Evolutionary conservation across 1,139 yeast genomes (phyloP), one percentile per base, ranked within the genome.

Genomic region (Saccharomyces hybrid): DNA sequence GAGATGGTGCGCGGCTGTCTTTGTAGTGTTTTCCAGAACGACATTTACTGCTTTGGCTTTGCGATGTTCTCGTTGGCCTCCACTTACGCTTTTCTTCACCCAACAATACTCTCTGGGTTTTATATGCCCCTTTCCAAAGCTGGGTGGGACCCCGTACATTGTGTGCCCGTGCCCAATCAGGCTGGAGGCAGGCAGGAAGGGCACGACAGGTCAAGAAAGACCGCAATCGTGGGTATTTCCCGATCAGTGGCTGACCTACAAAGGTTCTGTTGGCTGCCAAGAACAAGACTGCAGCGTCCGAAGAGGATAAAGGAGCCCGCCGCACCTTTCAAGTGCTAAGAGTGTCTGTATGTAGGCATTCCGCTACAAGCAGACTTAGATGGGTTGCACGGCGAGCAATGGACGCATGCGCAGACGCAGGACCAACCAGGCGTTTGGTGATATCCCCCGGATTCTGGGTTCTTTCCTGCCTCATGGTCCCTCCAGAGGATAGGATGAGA

Each of bases 11-110:
- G 57, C 4, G 66, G 62, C 48, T 63, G 67, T 14, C 52, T 51
- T 49, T 66, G 70, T 14, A 65, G 51, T 11, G 67, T 59, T 53
- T 61, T 61, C 44, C 65, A 63, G 58, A 66, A 54, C 28, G 69
- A 65, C 69, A 65, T 65, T 38, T 52, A 7, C 8, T 20, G 31
- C 44, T n/a, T 16, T 32, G 44, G 46, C 13, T 46, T 7, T n/a
- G 48, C 48, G 48, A n/a, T 23, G 9, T 20, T 8, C 48, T 4
- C 6, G 25, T 9, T n/a, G 1, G 31, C 8, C 5, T 16, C 8
- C 2, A 16, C 4, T 16, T 8, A 13, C 23, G 9, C 42, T 38
- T 38, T 16, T 38, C 42, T 16, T 38, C 2, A 38, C 23, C 14
- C 13, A 31, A n/a, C 6, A 8, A 7, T 23, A 5, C 30, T 20